Evolutionary conservation across 2,329 filamentous ascomycete species (phyloP).

Genomic region (Ambrosiella cleistominuta): DNA sequence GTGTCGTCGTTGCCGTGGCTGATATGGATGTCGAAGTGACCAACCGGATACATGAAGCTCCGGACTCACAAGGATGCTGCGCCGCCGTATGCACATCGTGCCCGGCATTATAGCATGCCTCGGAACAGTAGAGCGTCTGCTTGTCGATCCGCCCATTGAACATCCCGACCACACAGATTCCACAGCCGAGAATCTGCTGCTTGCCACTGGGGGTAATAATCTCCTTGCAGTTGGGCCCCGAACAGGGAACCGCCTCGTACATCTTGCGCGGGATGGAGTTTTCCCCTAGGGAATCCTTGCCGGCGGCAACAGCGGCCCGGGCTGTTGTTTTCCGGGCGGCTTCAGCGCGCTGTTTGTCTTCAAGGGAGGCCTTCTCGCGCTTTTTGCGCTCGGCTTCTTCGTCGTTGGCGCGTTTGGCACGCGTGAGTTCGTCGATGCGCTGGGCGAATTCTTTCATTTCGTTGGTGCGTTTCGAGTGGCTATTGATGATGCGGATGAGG

Average conservation of each 20-base stretch:
- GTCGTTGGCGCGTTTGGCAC: constrained; percentile 22
- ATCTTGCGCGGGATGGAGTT: constrained; percentile 19
- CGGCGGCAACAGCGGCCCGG: constrained; percentile 13
- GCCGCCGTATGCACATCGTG: constrained; percentile 15
- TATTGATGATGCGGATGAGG: constrained; percentile 11
- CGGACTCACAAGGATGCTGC: constrained; percentile 13
- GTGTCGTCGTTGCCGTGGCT: background rate
- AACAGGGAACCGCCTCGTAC: constrained; percentile 24
- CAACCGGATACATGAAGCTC: constrained; percentile 10
- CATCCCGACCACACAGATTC: constrained; percentile 27
- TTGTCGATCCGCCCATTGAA: constrained; percentile 21
- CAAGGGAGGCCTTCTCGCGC: constrained; percentile 22
- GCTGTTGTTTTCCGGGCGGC: background rate
- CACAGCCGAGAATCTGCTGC: constrained; percentile 24
- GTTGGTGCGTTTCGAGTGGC: background rate
- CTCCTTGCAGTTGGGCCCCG: constrained; percentile 20
- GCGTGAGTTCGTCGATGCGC: constrained; percentile 29
- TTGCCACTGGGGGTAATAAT: constrained; percentile 19
- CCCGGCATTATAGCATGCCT: constrained; percentile 24
- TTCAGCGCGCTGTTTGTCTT: constrained; percentile 18
- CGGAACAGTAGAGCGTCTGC: constrained; percentile 29
- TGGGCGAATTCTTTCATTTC: constrained; percentile 22
- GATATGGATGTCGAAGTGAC: constrained; percentile 1
- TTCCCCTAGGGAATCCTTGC: constrained; percentile 14
- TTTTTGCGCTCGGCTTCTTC: constrained; percentile 28